phyloP scores from a whole-genome alignment of 352 stramenopile genomes.

The Phytopythium ostracodes region DNA sequence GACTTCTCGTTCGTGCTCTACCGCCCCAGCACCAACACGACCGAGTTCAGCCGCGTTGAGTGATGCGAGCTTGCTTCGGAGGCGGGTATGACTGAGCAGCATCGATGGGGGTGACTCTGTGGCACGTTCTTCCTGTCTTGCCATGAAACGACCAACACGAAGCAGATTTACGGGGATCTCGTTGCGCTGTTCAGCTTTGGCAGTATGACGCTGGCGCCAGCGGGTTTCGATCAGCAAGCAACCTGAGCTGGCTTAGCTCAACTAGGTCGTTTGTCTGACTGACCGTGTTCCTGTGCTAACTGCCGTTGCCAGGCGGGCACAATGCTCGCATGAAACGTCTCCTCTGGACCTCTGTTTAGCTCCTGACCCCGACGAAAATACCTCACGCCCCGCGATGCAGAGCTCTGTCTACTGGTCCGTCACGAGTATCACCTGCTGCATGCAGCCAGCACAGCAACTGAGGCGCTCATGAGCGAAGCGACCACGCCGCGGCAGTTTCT shows the following conservation, averaged over 20 bases:
- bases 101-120: neutral
- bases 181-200: neutral
- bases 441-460: neutral
- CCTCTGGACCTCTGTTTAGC: neutral
- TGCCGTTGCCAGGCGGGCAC: neutral
- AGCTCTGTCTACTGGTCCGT: neutral
- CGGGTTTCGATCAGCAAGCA: no score
- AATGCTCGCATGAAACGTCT: neutral
- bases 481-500: neutral
- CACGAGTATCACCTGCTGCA: neutral
- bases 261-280: no score
- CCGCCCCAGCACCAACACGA: constrained; percentile 75
- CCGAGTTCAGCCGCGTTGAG: constrained; percentile 82
- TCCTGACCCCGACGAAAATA: neutral
- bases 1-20: constrained; percentile 88
- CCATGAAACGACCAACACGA: neutral
- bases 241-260: no score
- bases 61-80: constrained; percentile 6
- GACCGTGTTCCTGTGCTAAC: no score
- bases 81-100: neutral
- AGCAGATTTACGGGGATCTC: neutral
- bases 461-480: neutral
- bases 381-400: neutral
- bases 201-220: no score
- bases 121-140: neutral